Base-by-base conservation (phyloP, 306 rosid genomes). In the Urtica urens region DNA sequence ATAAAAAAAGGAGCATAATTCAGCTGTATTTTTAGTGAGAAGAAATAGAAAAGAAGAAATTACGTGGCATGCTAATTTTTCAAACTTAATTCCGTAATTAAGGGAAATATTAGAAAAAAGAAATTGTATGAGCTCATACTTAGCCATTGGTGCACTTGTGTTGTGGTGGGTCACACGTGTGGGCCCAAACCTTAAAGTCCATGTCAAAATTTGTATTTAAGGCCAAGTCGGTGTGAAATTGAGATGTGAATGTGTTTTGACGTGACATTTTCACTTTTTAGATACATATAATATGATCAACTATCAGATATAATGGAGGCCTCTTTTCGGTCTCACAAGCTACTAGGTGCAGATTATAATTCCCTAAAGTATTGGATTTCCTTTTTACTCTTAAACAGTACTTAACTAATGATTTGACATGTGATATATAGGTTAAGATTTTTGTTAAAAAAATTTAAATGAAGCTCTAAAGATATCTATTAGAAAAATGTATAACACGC, bases 11-110 rank as follows among this genome's bases (percentile, higher is more conserved):
- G 7, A 51, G 66, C 66, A 42, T 51, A 37, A 51, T 50, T 45
- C 59, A 51, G 66, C 59, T 51, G 66, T 49, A 29, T 22, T 21
- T 31, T 40, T 18, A n/a, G 21, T 24, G 40, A 30, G 54, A 44
- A 35, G 11, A 7, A 0, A 35, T 10, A 35, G n/a, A 3, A 35
- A 35, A 35, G n/a, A 3, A 35, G 4, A 9, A 35, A 35, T 7
- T 35, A 31, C 13, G 10, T 31, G 10, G n/a, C 13, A 7, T 31
- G 37, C 13, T 31, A 7, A 31, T 31, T 31, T 31, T 31, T 31
- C 10, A 13, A 31, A 8, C 1, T 1, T 7, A 31, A 31, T 7
- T 31, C 13, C 1, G 7, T 31, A 7, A 31, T 31, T 7, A 13
- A 13, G 7, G 37, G 37, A 13, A 31, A 31, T 31, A 7, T 31